phyloP scores from a whole-genome alignment of 495 filamentous ascomycete species.

The Annulohypoxylon nitens region DNA sequence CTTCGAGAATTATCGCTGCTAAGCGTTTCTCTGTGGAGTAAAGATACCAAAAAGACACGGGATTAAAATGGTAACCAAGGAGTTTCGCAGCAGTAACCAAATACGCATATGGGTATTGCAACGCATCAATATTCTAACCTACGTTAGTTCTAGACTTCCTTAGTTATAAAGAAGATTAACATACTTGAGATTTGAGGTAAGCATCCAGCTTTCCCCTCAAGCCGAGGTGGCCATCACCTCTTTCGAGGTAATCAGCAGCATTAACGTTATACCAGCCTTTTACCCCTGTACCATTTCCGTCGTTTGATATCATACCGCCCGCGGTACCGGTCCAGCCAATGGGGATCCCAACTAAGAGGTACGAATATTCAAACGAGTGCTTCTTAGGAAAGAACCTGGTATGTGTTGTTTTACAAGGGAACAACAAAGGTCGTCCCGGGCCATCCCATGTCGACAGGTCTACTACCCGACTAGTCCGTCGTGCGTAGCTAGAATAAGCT shows the following conservation, averaged over 20 bases:
- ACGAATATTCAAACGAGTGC: slow-evolving; percentile 75
- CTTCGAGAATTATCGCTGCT: slow-evolving; percentile 76
- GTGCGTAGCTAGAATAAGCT: slow-evolving; percentile 17
- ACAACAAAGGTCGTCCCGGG: slow-evolving; percentile 59
- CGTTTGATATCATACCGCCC: slow-evolving; percentile 66
- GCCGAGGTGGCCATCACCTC: slow-evolving; percentile 60
- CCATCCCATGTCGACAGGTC: slow-evolving; percentile 27
- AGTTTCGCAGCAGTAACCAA: slow-evolving; percentile 77
- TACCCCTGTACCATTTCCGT: slow-evolving; percentile 43
- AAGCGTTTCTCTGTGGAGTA: slow-evolving; percentile 72
- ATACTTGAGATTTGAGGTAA: slow-evolving; percentile 67
- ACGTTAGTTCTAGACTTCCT: slow-evolving; percentile 31
- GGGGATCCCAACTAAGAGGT: slow-evolving; percentile 75
- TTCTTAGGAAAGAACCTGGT: slow-evolving; percentile 71
- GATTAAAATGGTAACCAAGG: slow-evolving; percentile 79
- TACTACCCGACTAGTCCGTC: slow-evolving; percentile 17
- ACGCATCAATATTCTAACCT: slow-evolving; percentile 61
- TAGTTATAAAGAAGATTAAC: slow-evolving; percentile 9
- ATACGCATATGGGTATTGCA: slow-evolving; percentile 73
- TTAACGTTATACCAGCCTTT: slow-evolving; percentile 70
- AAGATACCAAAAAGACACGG: slow-evolving; percentile 85
- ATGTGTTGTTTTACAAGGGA: slow-evolving; percentile 73
- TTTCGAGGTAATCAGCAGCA: slow-evolving; percentile 69
- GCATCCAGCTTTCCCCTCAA: slow-evolving; percentile 69
- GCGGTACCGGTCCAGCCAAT: slow-evolving; percentile 69